Evolutionary conservation across 31 red algal genomes (phyloP).

Genomic region (Porphyra umbilicalis): DNA sequence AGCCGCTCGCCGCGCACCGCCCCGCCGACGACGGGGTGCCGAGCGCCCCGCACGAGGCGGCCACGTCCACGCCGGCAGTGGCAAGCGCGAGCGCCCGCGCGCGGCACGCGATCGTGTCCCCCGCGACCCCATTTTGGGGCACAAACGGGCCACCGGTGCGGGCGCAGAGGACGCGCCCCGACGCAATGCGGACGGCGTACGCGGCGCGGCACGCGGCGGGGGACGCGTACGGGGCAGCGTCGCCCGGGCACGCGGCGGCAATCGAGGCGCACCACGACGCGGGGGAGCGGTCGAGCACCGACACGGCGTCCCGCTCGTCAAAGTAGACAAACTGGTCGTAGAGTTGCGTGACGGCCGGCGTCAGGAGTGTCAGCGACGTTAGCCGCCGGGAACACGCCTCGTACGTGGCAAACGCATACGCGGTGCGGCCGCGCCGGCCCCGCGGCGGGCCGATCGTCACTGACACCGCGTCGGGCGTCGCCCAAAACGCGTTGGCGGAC

Average conservation of each 20-base stretch:
- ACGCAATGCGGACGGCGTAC: slow-evolving; percentile 9
- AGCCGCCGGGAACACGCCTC: slow-evolving; percentile 14
- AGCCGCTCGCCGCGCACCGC: slow-evolving; percentile 10
- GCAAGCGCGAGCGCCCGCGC: slow-evolving; percentile 22
- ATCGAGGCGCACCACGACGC: slow-evolving; percentile 27
- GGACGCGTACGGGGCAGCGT: slow-evolving; percentile 10
- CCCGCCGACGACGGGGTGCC: slow-evolving; percentile 6
- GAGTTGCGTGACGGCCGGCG: slow-evolving; percentile 14
- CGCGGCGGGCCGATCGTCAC: slow-evolving; percentile 3
- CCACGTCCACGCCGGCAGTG: slow-evolving; percentile 22
- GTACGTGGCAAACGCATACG: slow-evolving; percentile 30
- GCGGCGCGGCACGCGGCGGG: slow-evolving; percentile 13
- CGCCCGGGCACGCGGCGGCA: slow-evolving; percentile 15
- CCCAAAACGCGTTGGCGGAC: slow-evolving; percentile 20
- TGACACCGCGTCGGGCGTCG: slow-evolving; percentile 24
- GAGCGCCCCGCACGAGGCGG: slow-evolving; percentile 20
- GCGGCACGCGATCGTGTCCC: slow-evolving; percentile 26
- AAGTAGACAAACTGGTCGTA: slow-evolving; percentile 32
- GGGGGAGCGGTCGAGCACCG: slow-evolving; percentile 1
- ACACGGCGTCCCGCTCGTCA: slow-evolving; percentile 2
- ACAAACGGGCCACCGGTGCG: slow-evolving; percentile 24
- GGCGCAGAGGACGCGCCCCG: slow-evolving; percentile 22
- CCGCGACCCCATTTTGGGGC: slow-evolving; percentile 28
- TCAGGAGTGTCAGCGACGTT: slow-evolving; percentile 10
- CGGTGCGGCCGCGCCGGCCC: not conserved